These are phyloP conservation scores for Phialophora verrucosa DNA, from an alignment of 2,329 filamentous ascomycete species.

Conservation along the genomic window DNA sequence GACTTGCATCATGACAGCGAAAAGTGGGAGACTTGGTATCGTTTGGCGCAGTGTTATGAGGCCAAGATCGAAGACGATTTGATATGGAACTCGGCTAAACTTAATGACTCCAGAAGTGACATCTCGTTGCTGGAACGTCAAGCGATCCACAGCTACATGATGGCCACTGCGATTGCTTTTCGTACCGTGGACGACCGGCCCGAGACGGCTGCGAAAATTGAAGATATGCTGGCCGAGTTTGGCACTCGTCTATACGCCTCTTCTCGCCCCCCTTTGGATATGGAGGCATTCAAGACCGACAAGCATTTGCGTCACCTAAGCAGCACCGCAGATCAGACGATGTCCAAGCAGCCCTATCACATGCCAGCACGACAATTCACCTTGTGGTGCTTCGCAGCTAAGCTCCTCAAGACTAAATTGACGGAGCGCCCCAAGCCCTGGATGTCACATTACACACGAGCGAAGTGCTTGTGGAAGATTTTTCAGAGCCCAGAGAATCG, in stretches of 20 bases:
- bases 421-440: conserved; percentile 65
- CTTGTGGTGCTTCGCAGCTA: conserved; percentile 69
- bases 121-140: conserved; percentile 76
- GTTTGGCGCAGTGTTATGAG: conserved; percentile 84
- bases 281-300: conserved; percentile 68
- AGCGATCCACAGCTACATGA: conserved; percentile 80
- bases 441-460: conserved; percentile 72
- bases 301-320: conserved; percentile 68
- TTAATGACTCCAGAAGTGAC: conserved; percentile 80
- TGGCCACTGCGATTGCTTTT: conserved; percentile 69
- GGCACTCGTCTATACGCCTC: conserved; percentile 72
- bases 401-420: conserved; percentile 65
- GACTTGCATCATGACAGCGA: conserved; percentile 82
- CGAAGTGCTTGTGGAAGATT: conserved; percentile 77
- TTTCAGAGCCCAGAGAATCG: conserved; percentile 53
- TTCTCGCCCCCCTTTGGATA: conserved; percentile 69
- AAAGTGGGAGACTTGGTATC: conserved; percentile 90
- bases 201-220: conserved; percentile 62
- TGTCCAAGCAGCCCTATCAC: conserved; percentile 64
- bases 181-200: conserved; percentile 60
- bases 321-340: conserved; percentile 56
- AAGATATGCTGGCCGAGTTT: conserved; percentile 72
- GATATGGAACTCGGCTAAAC: conserved; percentile 87
- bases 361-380: conserved; percentile 62
- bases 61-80: conserved; percentile 86